These are phyloP conservation scores for Colletotrichum graminicola DNA, from an alignment of 2,329 filamentous ascomycete genomes.

Conservation along the genomic window DNA sequence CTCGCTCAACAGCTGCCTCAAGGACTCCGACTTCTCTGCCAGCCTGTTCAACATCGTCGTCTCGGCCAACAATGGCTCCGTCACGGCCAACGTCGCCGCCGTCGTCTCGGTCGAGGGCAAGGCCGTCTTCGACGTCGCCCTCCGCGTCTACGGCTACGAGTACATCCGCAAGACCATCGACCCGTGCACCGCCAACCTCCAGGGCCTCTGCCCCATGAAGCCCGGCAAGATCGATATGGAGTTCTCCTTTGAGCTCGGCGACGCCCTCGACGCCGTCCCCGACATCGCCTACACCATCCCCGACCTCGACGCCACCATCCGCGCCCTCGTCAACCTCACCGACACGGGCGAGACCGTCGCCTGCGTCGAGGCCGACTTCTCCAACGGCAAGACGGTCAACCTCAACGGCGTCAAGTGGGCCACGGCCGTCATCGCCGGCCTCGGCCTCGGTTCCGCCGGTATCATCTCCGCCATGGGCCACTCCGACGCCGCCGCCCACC, in stretches of 20 bases:
- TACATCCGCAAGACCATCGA: conserved; percentile 76
- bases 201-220: conserved; percentile 90
- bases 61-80: conserved; percentile 79
- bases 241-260: conserved; percentile 44
- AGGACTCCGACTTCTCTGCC: conserved; percentile 86
- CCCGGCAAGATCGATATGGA: conserved; percentile 83
- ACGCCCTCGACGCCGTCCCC: conserved; percentile 69
- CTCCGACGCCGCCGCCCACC: conserved; percentile 93
- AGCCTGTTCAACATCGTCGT: conserved; percentile 89
- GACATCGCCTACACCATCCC: conserved; percentile 87
- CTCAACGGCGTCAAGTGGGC: conserved; percentile 90
- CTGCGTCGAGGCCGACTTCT: conserved; percentile 88
- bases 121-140: conserved; percentile 80
- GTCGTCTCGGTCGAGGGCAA: conserved; percentile 86
- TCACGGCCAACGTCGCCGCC: conserved; percentile 81
- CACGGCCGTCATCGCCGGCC: conserved; percentile 86
- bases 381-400: conserved; percentile 93
- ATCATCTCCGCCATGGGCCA: conserved; percentile 91
- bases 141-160: conserved; percentile 86
- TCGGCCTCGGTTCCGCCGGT: conserved; percentile 86
- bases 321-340: conserved; percentile 82
- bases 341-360: conserved; percentile 74
- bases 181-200: conserved; percentile 78
- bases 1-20: conserved; percentile 87
- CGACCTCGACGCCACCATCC: conserved; percentile 89